phyloP scores from a whole-genome alignment of 257 asterid species.

The Nicotiana sylvestris region DNA sequence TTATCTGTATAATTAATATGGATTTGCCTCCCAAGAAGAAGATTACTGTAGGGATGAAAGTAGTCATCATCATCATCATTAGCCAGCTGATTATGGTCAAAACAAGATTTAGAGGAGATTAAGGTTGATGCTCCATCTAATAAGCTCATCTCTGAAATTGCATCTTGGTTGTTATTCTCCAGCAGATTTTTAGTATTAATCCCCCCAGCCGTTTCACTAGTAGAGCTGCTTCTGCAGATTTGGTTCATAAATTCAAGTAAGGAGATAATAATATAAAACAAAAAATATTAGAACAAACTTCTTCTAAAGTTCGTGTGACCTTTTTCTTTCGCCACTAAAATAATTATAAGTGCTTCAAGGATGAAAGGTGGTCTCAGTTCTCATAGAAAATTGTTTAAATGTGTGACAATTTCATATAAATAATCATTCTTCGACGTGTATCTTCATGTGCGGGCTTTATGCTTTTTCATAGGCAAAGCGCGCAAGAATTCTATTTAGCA shows the following conservation, averaged over 20 bases:
- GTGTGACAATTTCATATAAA: too few relatives aligned
- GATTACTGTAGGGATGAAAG: constrained; percentile 14
- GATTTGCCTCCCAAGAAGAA: not conserved
- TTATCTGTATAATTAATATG: not conserved
- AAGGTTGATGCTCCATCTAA: not conserved
- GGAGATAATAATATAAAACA: too few relatives aligned
- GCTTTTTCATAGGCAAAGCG: too few relatives aligned
- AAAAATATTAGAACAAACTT: too few relatives aligned
- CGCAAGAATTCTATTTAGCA: too few relatives aligned
- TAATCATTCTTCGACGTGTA: too few relatives aligned
- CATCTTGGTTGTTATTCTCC: not conserved
- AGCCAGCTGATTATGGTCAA: not conserved
- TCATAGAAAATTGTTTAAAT: not conserved
- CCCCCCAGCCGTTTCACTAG: not conserved
- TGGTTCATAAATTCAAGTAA: not conserved
- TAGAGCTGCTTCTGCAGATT: constrained; percentile 1
- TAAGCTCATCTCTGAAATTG: constrained; percentile 3
- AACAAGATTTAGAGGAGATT: constrained; percentile 4
- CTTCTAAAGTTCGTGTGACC: not conserved
- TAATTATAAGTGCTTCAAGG: not conserved
- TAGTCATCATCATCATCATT: not conserved
- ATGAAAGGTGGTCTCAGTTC: not conserved
- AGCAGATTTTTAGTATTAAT: constrained; percentile 1
- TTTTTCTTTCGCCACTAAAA: not conserved
- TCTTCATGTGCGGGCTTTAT: too few relatives aligned